Evolutionary conservation across 805 yeast genomes (phyloP), one percentile per base, ranked within the genome.

Genomic region (Nakazawaea ishiwadae): DNA sequence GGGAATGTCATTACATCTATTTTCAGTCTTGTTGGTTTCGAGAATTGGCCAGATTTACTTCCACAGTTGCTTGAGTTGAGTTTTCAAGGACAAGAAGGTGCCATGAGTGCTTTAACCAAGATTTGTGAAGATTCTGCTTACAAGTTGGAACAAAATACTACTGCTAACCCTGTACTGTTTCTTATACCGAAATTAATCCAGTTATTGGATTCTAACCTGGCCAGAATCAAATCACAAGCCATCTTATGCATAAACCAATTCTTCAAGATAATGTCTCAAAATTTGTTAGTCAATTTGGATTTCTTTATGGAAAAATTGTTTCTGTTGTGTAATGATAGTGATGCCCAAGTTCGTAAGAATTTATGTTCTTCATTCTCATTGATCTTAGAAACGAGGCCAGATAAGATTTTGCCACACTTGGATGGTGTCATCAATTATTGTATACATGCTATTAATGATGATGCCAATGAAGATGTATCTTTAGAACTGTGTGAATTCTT

Each of bases 401-500:
- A 86, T 50, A 84, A 82, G 58, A 65, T 93, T 26, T 61, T 73
- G 37, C 88, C 90, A 6, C 95, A 91, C 58, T 59, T 91, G 43
- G 78, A 73, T 41, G 97, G 97, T n/a, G 88, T 93, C 12, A 75
- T 91, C 31, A 76, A 79, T 48, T 93, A 84, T 65, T 80, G 90
- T 53, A 62, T 88, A 38, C 96, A 89, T 62, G 75, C 89, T 45
- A 78, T 91, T 65, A 73, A 73, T 42, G 75, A 73, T 45, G 48
- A 44, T 19, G 47, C 54, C 10, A 81, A 81, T 47, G 90, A 84
- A 50, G 81, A 73, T 41, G 95, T 88, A 24, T 83, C 96, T 0
- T 67, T 90, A 42, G 96, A 90, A 58, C 97, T 96, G 3, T 88
- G 96, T 59, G 98, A 93, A 63, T 89, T 93, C 52, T 65, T 93